Conservation (phyloP, 2,329 filamentous ascomycete genomes). For the Zymoseptoria brevis region DNA sequence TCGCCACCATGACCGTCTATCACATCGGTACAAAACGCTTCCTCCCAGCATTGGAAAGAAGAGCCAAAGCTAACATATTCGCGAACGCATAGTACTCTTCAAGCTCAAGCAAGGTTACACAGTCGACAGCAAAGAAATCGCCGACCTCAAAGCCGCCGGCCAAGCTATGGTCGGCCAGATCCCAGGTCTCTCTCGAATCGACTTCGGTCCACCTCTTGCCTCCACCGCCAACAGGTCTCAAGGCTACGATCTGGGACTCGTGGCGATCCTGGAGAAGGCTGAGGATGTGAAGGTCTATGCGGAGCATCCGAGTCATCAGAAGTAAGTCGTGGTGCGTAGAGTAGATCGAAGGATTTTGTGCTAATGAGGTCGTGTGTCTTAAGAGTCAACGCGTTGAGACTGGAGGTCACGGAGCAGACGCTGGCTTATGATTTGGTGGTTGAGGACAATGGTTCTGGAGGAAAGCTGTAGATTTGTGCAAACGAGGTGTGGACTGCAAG, state of each 20-base stretch:
- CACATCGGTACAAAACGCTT: conserved; percentile 13
- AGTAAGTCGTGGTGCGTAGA: conserved; percentile 24
- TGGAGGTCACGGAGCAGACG: conserved; percentile 15
- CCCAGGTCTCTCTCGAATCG: conserved; percentile 15
- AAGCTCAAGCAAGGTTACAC: conserved; percentile 16
- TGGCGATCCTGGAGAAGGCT: conserved; percentile 39
- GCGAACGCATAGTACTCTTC: conserved; percentile 16
- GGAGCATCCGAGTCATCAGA: conserved; percentile 39
- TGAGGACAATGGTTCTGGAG: background rate
- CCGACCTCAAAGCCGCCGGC: conserved; percentile 13
- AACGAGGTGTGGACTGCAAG: background rate
- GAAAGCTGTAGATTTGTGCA: background rate
- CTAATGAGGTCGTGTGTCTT: background rate
- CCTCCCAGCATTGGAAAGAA: background rate
- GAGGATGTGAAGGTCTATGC: conserved; percentile 38
- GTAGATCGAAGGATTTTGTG: background rate
- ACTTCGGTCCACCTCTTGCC: conserved; percentile 28
- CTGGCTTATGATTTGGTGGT: conserved; percentile 20
- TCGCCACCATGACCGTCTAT: conserved; percentile 15
- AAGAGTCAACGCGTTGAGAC: conserved; percentile 17
- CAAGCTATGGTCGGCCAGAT: conserved; percentile 16
- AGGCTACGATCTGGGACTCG: conserved; percentile 39
- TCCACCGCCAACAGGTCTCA: conserved; percentile 36
- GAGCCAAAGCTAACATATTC: background rate
- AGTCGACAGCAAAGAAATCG: conserved; percentile 8